A percentile compares a stretch with the other conserved stretches of the same genome.
Conservation (phyloP, 2,329 filamentous ascomycete species). For the Aureobasidium sp. region DNA sequence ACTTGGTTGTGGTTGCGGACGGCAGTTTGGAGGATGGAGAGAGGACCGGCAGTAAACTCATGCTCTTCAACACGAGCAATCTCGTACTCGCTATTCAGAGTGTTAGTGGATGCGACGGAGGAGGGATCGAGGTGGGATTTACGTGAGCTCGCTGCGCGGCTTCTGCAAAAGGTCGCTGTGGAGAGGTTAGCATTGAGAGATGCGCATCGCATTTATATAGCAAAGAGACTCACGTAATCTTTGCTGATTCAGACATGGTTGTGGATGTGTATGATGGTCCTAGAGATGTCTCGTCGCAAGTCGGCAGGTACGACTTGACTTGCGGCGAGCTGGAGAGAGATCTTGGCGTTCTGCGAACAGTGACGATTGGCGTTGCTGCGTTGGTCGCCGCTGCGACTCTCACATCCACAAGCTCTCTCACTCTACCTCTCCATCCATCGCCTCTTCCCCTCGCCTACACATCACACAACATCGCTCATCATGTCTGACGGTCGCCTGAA, state of each 20-base stretch:
- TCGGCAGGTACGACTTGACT: background rate
- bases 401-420: constrained; percentile 14
- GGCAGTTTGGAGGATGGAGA: constrained; percentile 97
- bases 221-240: constrained; percentile 14
- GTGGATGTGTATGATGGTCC: constrained; percentile 1
- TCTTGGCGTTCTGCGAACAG: background rate
- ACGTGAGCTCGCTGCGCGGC: constrained; percentile 93
- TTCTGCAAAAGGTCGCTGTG: constrained; percentile 88
- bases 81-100: constrained; percentile 79
- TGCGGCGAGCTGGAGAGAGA: constrained; percentile 7
- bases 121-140: constrained; percentile 45
- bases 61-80: constrained; percentile 84
- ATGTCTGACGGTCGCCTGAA: constrained; percentile 87
- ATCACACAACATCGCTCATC: constrained; percentile 23
- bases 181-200: constrained; percentile 4
- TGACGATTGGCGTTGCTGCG: constrained; percentile 10
- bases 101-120: constrained; percentile 24
- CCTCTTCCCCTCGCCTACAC: background rate
- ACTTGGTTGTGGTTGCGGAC: constrained; percentile 96
- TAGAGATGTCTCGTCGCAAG: background rate
- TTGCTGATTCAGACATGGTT: constrained; percentile 20
- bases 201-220: background rate
- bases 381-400: constrained; percentile 15
- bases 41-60: constrained; percentile 81
- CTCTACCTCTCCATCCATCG: background rate